Evolutionary conservation across 176 grass and related monocot species (phyloP), one percentile per base, ranked within the genome.

Genomic region (Areca catechu): DNA sequence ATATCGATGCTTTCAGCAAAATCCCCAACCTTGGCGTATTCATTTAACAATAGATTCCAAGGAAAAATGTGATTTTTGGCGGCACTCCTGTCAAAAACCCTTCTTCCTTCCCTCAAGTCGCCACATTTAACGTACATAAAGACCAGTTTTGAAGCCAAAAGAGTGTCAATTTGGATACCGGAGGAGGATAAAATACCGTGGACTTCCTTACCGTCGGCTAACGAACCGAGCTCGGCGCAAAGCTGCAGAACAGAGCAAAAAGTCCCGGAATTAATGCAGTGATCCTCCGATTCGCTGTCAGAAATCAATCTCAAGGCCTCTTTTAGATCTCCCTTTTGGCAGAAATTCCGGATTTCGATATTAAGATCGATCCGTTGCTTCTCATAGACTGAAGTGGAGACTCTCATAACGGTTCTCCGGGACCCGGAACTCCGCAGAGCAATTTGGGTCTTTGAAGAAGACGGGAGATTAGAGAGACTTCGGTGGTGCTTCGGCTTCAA

Each of bases 71-170:
- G 60, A 21, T 21, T 74, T 68, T 77, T 84, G 0, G 24, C 56
- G 52, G 72, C 50, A 72, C 87, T 76, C 50, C 3, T 48, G 54
- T 87, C 83, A 66, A 90, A 85, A 22, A 88, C 74, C 51, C 51
- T 82, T 71, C 75, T 86, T 57, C 85, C 83, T 69, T 71, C 76
- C 2, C 30, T 28, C 59, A 86, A 58, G 12, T 83, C 67, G 51
- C 86, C 83, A 54, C 86, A 90, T 84, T 90, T 78, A 22, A 86
- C 77, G 61, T 90, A 90, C 77, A 95, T 77, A 74, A 76, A 90
- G 15, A 95, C 79, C 57, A 95, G 60, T 57, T 87, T 95, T 54
- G 82, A 85, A 55, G 83, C 83, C 22, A 90, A 54, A 76, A 64
- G 24, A 0, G 62, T 71, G 60, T 95, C 71, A n/a, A 95, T 24